Percentiles rank a stretch among this genome's conserved stretches.
phyloP scores from a whole-genome alignment of 2,329 filamentous ascomycete species.

The Clonostachys byssicola region DNA sequence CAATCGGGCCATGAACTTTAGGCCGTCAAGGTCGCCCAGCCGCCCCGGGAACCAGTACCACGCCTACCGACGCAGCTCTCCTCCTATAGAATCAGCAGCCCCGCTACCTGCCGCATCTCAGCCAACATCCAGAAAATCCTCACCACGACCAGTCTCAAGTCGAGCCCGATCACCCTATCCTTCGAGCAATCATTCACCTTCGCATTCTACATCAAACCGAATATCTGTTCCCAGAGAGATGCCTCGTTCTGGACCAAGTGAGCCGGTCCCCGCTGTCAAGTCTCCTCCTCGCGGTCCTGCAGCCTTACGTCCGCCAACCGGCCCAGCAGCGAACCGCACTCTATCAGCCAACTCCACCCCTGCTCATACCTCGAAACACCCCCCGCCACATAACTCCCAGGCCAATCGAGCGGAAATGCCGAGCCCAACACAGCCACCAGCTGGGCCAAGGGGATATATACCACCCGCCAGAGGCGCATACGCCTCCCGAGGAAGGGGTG shows the following conservation, averaged over 20 bases:
- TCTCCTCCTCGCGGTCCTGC: conserved; percentile 54
- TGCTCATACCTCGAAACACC: conserved; percentile 34
- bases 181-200: conserved; percentile 34
- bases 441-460: conserved; percentile 51
- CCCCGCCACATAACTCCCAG: conserved; percentile 23
- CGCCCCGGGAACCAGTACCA: conserved; percentile 40
- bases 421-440: conserved; percentile 45
- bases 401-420: conserved; percentile 29
- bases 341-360: conserved; percentile 25
- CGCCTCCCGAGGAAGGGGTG: conserved; percentile 36
- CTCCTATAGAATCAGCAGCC: conserved; percentile 31
- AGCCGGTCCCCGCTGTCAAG: conserved; percentile 10
- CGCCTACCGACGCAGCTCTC: conserved; percentile 41
- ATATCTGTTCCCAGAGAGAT: not conserved
- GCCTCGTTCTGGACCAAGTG: not conserved
- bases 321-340: conserved; percentile 27
- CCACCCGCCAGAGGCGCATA: conserved; percentile 38
- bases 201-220: not conserved
- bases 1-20: conserved; percentile 36
- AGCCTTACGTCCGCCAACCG: conserved; percentile 47
- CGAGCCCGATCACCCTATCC: conserved; percentile 41
- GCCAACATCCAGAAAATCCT: conserved; percentile 45
- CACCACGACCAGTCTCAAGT: conserved; percentile 43
- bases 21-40: conserved; percentile 45
- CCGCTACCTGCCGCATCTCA: conserved; percentile 39